Percentiles rank a stretch among this genome's conserved stretches.
Evolutionary conservation across 495 filamentous ascomycete species (phyloP).

Genomic region (Tuber magnatum): DNA sequence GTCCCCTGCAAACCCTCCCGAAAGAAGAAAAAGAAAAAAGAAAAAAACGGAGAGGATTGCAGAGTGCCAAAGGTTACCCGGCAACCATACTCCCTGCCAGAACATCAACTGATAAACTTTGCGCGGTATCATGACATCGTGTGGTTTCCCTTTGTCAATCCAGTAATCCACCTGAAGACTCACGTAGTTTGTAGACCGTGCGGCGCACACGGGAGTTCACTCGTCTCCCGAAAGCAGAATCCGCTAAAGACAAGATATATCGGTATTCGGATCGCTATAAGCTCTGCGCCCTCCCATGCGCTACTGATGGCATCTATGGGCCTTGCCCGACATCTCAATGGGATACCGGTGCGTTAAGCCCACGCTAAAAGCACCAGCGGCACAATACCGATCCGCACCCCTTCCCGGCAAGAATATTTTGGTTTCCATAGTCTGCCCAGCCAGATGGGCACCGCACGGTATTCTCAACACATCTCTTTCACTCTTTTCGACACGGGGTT

Average conservation of each 20-base stretch:
- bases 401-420: not conserved
- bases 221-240: not conserved
- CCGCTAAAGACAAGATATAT: not conserved
- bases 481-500: not conserved
- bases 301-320: not conserved
- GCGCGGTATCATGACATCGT: not conserved
- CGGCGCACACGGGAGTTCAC: not conserved
- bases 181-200: not conserved
- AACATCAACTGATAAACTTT: not conserved
- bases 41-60: not conserved
- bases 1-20: not conserved
- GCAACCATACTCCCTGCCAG: not conserved
- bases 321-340: not conserved
- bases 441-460: not conserved
- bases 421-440: no score
- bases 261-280: not conserved
- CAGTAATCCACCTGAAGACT: not conserved
- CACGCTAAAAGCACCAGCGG: not conserved
- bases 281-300: not conserved
- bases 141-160: not conserved
- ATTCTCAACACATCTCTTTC: not conserved
- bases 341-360: not conserved
- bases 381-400: not conserved
- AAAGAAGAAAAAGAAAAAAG: not conserved
- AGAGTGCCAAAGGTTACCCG: not conserved